phyloP scores from a whole-genome alignment of 2,329 filamentous ascomycete species.

The Beauveria australis region DNA sequence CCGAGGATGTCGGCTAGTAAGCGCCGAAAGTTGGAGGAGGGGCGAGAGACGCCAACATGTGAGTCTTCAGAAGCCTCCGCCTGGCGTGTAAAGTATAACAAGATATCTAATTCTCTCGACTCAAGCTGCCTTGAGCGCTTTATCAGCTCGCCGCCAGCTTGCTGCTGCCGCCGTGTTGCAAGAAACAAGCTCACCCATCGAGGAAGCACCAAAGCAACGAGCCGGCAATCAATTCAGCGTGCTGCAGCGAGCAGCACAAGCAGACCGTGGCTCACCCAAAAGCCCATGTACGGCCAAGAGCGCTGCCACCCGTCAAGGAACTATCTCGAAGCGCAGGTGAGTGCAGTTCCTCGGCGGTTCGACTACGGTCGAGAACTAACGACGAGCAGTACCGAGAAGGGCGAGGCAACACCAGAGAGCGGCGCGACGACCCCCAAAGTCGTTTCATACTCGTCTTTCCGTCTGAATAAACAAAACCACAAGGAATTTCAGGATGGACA shows the following conservation, averaged over 20 bases:
- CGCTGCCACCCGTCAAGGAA: neutral
- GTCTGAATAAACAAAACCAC: conserved; percentile 35
- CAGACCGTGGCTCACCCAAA: neutral
- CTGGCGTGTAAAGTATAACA: neutral
- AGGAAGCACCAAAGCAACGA: neutral
- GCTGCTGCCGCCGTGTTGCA: conserved; percentile 10
- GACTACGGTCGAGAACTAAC: neutral
- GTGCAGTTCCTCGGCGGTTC: neutral
- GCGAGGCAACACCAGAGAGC: neutral
- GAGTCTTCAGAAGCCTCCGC: conserved; percentile 9
- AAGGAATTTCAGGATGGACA: conserved; percentile 30
- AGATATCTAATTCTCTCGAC: neutral
- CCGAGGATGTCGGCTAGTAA: conserved; percentile 23
- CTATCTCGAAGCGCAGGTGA: neutral
- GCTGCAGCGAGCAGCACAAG: conserved; percentile 1
- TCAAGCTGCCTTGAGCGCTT: conserved; percentile 27
- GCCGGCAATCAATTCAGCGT: conserved; percentile 8
- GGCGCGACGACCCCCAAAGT: neutral
- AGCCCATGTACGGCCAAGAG: neutral
- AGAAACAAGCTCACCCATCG: neutral
- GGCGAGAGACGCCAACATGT: conserved; percentile 22
- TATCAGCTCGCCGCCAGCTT: conserved; percentile 26
- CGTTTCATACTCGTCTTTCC: conserved; percentile 38
- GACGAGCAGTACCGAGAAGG: neutral
- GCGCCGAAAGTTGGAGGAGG: conserved; percentile 28